Evolutionary conservation across 352 stramenopile species (phyloP).

Genomic region (Globisporangium acanthophoron): DNA sequence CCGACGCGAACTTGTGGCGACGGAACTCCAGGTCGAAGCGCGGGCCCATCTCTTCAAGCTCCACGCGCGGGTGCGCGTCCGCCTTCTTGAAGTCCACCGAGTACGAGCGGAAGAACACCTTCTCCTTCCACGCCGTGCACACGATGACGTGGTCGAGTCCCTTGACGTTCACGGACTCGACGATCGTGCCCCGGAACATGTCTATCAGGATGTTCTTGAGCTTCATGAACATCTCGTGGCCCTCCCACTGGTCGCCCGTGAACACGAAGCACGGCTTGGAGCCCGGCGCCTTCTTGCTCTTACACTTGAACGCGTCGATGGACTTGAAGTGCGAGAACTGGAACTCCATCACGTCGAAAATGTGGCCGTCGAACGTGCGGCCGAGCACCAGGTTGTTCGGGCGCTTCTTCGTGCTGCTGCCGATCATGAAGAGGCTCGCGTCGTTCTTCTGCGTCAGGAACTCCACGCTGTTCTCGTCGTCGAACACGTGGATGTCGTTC

Average conservation of each 20-base stretch:
- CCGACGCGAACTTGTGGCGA: conserved; percentile 92
- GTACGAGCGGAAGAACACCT: conserved; percentile 95
- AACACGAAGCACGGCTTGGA: conserved; percentile 96
- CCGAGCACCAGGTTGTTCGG: conserved; percentile 98
- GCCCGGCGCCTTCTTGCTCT: conserved; percentile 89
- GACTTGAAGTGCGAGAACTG: conserved; percentile 94
- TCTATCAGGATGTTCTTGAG: conserved; percentile 95
- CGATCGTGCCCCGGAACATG: conserved; percentile 96
- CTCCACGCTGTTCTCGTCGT: conserved; percentile 91
- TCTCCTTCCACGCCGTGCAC: conserved; percentile 91
- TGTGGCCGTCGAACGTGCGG: conserved; percentile 96
- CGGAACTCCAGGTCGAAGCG: conserved; percentile 90
- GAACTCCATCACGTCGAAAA: conserved; percentile 98
- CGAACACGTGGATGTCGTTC: conserved; percentile 93
- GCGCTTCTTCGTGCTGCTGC: conserved; percentile 98
- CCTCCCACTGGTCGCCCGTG: conserved; percentile 92
- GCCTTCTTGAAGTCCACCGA: conserved; percentile 93
- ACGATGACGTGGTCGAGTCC: conserved; percentile 97
- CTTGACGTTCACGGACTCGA: conserved; percentile 94
- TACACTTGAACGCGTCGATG: conserved; percentile 91
- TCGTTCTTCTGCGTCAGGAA: conserved; percentile 98
- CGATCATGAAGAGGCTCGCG: conserved; percentile 94
- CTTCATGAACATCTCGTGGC: conserved; percentile 86
- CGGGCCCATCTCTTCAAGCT: conserved; percentile 90
- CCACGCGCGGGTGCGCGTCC: conserved; percentile 80